Percentiles rank a stretch among this genome's conserved stretches.
These are phyloP conservation scores for Phytophthora melonis DNA, from an alignment of 352 stramenopile species.

Conservation along the genomic window DNA sequence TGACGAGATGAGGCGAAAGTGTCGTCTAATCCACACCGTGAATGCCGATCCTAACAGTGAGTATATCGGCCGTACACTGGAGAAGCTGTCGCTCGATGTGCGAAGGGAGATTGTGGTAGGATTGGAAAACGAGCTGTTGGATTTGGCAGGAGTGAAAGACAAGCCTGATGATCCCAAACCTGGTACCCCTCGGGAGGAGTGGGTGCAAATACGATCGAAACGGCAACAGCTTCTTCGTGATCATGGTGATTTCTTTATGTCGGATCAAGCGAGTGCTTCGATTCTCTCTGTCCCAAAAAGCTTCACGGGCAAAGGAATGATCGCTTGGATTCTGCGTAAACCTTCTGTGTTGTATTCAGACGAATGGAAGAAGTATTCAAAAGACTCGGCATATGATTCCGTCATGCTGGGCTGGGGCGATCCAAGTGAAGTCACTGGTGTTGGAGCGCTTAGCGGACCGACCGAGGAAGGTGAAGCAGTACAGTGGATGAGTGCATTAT, in stretches of 20 bases:
- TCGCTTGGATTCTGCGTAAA: conserved; percentile 62
- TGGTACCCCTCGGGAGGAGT: conserved; percentile 51
- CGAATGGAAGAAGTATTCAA: conserved; percentile 61
- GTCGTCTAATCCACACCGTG: conserved; percentile 60
- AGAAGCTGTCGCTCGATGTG: conserved; percentile 60
- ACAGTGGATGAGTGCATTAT: conserved; percentile 68
- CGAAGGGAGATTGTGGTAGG: conserved; percentile 67
- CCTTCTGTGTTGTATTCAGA: conserved; percentile 64
- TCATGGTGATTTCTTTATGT: conserved; percentile 60
- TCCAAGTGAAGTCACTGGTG: conserved; percentile 28
- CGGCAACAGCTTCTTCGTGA: conserved; percentile 60
- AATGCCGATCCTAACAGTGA: conserved; percentile 56
- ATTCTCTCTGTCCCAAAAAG: conserved; percentile 50
- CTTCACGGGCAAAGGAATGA: conserved; percentile 73
- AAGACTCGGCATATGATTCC: conserved; percentile 31
- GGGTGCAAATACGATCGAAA: conserved; percentile 50
- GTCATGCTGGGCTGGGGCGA: conserved; percentile 49
- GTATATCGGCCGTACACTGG: conserved; percentile 62
- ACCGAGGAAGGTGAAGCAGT: conserved; percentile 36
- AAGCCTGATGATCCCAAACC: conserved; percentile 5
- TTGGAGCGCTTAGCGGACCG: conserved; percentile 63
- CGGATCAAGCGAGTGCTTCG: conserved; percentile 51
- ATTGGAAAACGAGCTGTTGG: conserved; percentile 73
- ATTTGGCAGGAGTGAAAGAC: conserved; percentile 46
- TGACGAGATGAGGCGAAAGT: conserved; percentile 58